A percentile compares a stretch with the other conserved stretches of the same genome.
These are phyloP conservation scores for Comarum palustre DNA, from an alignment of 306 rosid species.

Conservation along the genomic window DNA sequence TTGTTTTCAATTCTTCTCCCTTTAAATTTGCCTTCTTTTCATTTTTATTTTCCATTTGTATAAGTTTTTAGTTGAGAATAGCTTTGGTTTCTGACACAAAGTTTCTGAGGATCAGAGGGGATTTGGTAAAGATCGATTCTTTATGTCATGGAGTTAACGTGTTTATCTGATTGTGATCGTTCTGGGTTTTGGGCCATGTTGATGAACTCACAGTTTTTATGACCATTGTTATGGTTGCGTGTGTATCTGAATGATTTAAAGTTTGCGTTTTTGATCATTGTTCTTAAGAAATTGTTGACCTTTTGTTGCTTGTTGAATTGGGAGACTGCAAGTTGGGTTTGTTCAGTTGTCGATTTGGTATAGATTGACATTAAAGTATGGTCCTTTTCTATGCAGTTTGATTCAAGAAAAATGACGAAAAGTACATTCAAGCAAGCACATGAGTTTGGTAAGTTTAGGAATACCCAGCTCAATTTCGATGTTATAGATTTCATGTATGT, in stretches of 20 bases:
- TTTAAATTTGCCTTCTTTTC: not conserved
- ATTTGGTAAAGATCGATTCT: slow-evolving; percentile 1
- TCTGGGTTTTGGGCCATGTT: slow-evolving; percentile 28
- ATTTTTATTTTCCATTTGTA: not conserved
- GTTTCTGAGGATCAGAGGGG: not conserved
- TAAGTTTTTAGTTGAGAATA: not conserved
- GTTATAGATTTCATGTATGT: not conserved
- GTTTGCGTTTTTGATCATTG: not conserved
- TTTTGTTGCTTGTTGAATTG: not conserved
- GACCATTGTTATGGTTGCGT: not conserved
- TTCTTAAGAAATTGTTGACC: not conserved
- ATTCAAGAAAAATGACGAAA: slow-evolving; percentile 32
- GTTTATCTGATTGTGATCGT: not conserved
- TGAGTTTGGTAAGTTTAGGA: slow-evolving; percentile 34
- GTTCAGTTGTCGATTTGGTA: not conserved
- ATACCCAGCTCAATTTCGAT: not conserved
- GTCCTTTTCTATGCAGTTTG: slow-evolving; percentile 17
- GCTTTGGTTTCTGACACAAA: not conserved
- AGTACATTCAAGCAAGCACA: slow-evolving; percentile 49
- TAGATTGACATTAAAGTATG: not conserved
- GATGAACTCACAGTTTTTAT: not conserved
- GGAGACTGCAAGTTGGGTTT: not conserved
- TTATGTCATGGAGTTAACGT: not conserved
- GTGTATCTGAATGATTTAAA: not conserved
- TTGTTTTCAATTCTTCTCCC: not conserved